phyloP scores from a whole-genome alignment of 345 rosid genomes.

The Aquilaria sinensis region DNA sequence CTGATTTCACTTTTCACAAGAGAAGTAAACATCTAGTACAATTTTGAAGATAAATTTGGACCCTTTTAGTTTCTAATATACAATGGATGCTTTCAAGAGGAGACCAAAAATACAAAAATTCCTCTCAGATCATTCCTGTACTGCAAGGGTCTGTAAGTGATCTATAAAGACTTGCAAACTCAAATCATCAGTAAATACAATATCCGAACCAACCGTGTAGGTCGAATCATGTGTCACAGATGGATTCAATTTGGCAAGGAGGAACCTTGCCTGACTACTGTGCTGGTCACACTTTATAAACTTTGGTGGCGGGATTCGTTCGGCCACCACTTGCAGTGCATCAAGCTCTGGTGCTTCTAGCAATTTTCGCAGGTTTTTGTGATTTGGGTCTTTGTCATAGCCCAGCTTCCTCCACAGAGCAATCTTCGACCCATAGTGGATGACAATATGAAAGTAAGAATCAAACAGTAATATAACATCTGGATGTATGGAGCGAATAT shows the following conservation, averaged over 20 bases:
- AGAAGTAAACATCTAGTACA: no score
- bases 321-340: constrained; percentile 57
- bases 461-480: constrained; percentile 89
- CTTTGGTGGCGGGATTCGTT: constrained; percentile 72
- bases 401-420: constrained; percentile 91
- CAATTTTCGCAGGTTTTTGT: constrained; percentile 77
- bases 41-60: background rate
- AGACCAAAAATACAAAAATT: background rate
- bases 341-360: constrained; percentile 85
- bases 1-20: no score
- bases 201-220: constrained; percentile 53
- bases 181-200: constrained; percentile 79
- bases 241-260: constrained; percentile 94
- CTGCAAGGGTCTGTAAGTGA: constrained; percentile 80
- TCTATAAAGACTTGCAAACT: constrained; percentile 84
- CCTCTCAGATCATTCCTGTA: constrained; percentile 31
- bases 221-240: constrained; percentile 84
- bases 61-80: no score
- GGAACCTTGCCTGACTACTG: constrained; percentile 94
- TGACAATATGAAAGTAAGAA: constrained; percentile 82
- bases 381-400: constrained; percentile 71
- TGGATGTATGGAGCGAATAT: constrained; percentile 61
- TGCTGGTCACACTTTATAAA: constrained; percentile 87
- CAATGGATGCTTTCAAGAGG: no score
- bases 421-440: constrained; percentile 84